Conservation (phyloP, 257 asterid genomes). For the Solanum verrucosum region DNA sequence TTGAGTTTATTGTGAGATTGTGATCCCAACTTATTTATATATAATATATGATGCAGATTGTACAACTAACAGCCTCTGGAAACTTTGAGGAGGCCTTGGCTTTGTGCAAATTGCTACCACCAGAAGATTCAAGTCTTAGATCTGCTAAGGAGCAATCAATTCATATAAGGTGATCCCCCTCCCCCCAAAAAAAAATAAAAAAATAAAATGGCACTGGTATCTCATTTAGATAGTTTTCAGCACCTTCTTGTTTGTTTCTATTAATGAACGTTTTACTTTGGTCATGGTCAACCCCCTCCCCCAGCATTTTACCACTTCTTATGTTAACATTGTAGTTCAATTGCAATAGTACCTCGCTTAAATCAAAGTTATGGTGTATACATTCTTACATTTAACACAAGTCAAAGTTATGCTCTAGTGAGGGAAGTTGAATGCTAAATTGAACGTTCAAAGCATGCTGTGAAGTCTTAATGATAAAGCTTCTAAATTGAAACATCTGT, state of each 20-base stretch:
- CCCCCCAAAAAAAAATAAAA: not conserved
- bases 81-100: slow-evolving; percentile 98
- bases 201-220: too few species aligned
- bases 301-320: not conserved
- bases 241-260: not conserved
- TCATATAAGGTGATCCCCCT: slow-evolving; percentile 64
- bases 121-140: slow-evolving; percentile 92
- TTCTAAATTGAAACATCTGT: not conserved
- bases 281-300: not conserved
- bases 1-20: not conserved
- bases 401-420: not conserved
- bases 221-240: not conserved
- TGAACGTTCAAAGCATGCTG: not conserved
- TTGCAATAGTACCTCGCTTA: not conserved
- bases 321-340: not conserved
- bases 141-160: slow-evolving; percentile 97
- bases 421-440: not conserved
- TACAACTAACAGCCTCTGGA: slow-evolving; percentile 96
- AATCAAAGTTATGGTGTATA: not conserved
- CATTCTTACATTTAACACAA: not conserved
- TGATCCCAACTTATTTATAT: slow-evolving; percentile 11
- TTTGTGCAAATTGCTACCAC: slow-evolving; percentile 94
- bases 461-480: not conserved
- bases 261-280: not conserved
- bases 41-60: slow-evolving; percentile 53